A percentile compares a stretch with the other conserved stretches of the same genome.
These are phyloP conservation scores for Hymenoscyphus linearis DNA, from an alignment of 2,329 filamentous ascomycete genomes.

Conservation along the genomic window DNA sequence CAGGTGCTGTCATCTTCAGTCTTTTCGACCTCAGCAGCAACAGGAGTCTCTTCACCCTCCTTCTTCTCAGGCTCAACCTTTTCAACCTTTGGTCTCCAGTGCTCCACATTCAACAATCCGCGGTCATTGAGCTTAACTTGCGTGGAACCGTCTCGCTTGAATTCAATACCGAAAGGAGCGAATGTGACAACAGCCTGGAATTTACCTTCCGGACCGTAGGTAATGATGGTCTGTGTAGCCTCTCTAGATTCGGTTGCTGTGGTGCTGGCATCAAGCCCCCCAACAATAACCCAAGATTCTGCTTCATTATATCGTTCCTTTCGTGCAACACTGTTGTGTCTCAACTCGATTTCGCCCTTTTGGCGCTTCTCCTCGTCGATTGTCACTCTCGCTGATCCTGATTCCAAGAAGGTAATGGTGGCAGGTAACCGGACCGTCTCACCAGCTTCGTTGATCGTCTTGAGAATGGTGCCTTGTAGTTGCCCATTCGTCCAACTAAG, in stretches of 20 bases:
- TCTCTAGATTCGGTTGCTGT: slow-evolving; percentile 64
- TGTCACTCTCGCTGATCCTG: slow-evolving; percentile 78
- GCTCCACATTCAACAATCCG: slow-evolving; percentile 89
- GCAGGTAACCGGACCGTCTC: slow-evolving; percentile 76
- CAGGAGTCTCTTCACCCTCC: slow-evolving; percentile 39
- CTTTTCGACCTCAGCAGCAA: slow-evolving; percentile 30
- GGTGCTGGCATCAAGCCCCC: slow-evolving; percentile 68
- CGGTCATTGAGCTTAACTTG: slow-evolving; percentile 86
- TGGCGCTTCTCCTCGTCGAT: slow-evolving; percentile 88
- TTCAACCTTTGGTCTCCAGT: slow-evolving; percentile 88
- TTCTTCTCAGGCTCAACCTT: slow-evolving; percentile 32
- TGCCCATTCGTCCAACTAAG: slow-evolving; percentile 74
- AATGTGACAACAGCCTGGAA: slow-evolving; percentile 83
- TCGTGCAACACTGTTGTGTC: slow-evolving; percentile 75
- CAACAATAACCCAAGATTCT: slow-evolving; percentile 79
- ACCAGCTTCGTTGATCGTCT: slow-evolving; percentile 60
- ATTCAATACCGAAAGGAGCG: slow-evolving; percentile 78
- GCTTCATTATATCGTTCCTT: slow-evolving; percentile 96
- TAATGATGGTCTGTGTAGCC: slow-evolving; percentile 64
- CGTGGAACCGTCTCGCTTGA: slow-evolving; percentile 73
- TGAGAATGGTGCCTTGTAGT: slow-evolving; percentile 75
- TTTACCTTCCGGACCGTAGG: slow-evolving; percentile 70
- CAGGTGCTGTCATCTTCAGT: slow-evolving; percentile 80
- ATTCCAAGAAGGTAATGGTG: slow-evolving; percentile 82
- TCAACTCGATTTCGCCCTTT: slow-evolving; percentile 81